Conservation (phyloP, 164 flowering plant genomes). For the Vitis rupestris region DNA sequence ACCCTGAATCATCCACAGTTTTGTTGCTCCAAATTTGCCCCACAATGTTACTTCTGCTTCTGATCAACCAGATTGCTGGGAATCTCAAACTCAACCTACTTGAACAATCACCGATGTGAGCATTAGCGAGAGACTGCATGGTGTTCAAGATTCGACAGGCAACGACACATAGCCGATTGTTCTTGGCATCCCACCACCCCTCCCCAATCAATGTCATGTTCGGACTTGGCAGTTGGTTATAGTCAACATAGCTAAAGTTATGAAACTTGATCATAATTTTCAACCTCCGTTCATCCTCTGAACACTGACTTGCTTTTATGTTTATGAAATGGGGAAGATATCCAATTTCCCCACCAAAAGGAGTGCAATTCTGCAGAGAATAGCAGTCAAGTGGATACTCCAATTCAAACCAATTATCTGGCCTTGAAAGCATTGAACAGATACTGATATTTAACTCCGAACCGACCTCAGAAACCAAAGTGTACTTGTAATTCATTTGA, state of each 20-base stretch:
- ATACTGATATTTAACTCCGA: slow-evolving; percentile 5
- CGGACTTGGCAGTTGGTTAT: slow-evolving; percentile 20
- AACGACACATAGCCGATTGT: slow-evolving; percentile 22
- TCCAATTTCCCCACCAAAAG: slow-evolving; percentile 19
- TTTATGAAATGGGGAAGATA: slow-evolving; percentile 35
- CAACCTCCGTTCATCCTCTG: slow-evolving; percentile 16
- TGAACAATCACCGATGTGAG: slow-evolving; percentile 44
- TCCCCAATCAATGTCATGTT: slow-evolving; percentile 36
- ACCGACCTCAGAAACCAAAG: slow-evolving; percentile 18
- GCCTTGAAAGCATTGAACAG: slow-evolving; percentile 12
- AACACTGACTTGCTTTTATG: slow-evolving; percentile 25
- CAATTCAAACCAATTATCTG: slow-evolving; percentile 20
- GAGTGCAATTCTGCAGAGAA: slow-evolving; percentile 31
- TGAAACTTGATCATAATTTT: slow-evolving; percentile 24
- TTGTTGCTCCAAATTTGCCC: slow-evolving; percentile 49
- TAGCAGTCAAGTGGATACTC: slow-evolving; percentile 29
- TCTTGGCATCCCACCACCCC: slow-evolving; percentile 44
- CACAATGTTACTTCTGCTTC: slow-evolving; percentile 22
- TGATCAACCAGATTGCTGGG: slow-evolving; percentile 32
- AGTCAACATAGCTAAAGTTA: slow-evolving; percentile 5
- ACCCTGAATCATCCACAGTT: slow-evolving; percentile 27
- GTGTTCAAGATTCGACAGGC: slow-evolving; percentile 39
- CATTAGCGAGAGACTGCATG: slow-evolving; percentile 19
- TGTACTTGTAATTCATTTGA: slow-evolving; percentile 27
- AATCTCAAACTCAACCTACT: slow-evolving; percentile 39